Evolutionary conservation across 331 rosid species (phyloP).

Genomic region (Arachis monticola): DNA sequence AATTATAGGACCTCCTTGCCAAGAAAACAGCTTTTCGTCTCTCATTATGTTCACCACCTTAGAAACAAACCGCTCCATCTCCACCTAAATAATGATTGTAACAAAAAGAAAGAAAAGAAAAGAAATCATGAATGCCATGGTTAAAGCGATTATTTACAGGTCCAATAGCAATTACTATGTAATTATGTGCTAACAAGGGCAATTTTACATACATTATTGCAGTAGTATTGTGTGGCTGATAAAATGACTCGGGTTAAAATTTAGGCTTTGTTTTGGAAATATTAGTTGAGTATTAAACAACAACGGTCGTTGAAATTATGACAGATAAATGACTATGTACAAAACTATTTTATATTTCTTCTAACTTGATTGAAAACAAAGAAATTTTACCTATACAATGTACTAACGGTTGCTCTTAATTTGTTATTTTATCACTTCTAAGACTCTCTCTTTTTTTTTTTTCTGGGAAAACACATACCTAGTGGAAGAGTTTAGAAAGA

Average conservation of each 20-base stretch:
- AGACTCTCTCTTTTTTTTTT: neutral
- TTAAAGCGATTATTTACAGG: neutral
- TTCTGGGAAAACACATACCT: neutral
- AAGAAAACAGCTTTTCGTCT: conserved; percentile 74
- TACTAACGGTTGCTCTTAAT: neutral
- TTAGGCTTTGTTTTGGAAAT: neutral
- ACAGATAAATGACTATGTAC: neutral
- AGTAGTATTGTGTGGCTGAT: neutral
- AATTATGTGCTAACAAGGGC: neutral
- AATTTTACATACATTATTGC: conserved; percentile 7
- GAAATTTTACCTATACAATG: neutral
- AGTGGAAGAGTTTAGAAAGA: neutral
- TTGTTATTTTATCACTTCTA: neutral
- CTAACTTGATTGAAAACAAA: conserved; percentile 4
- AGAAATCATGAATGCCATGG: conserved; percentile 28
- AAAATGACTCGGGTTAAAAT: neutral
- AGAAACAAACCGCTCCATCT: conserved; percentile 87
- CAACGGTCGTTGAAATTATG: neutral
- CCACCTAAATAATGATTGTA: conserved; percentile 51
- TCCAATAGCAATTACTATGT: conserved; percentile 18
- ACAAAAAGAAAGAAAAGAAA: neutral
- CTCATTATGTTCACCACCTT: conserved; percentile 86
- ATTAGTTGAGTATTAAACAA: neutral
- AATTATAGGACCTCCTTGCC: conserved; percentile 99
- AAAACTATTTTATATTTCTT: neutral